Base-by-base conservation (phyloP, 2,329 filamentous ascomycete genomes). In the Tolypocladium amazonense region DNA sequence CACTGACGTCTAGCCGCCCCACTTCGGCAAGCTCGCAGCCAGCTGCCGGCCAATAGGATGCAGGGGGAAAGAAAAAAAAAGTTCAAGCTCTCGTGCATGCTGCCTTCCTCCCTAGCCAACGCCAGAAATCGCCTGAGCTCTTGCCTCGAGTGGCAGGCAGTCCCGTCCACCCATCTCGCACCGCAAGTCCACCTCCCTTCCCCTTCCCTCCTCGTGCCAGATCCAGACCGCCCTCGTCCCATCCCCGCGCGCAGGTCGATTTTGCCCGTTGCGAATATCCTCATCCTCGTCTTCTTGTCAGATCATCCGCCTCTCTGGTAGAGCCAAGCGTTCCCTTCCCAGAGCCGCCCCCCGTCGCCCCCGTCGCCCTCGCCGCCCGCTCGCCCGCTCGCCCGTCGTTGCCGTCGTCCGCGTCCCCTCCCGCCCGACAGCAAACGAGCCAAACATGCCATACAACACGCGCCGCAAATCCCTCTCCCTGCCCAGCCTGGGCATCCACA, bases 401-500 rank as follows among this genome's bases (percentile, higher is more conserved):
- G 39, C 39, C 18, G 30, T 55, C 41, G 50, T 50, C n/a, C 15
- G 39, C 39, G 4, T 41, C 39, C 58, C 60, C 54, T 39, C 37
- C 61, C 50, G 39, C 56, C 58, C 43, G n/a, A n/a, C n/a, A 39
- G 54, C 39, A 30, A 41, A 45, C 56, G 25, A 41, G 56, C 63
- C 62, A 64, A 66, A 56, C 62, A 96, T 96, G 91, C 89, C 88
- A 71, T 97, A 97, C 82, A 96, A 97, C 76, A 97, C 93, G 67
- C 89, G 93, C 77, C 88, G 92, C 76, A 97, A 97, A 81, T 96
- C 92, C 71, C 80, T 99, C 66, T 97, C 92, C 63, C 81, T 97
- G 70, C 89, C 91, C 62, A 95, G 92, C 66, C 83, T 97, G 69
- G 94, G 94, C 73, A 96, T 97, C 68, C 90, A 94, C 69, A 81